Evolutionary conservation across 1,284 basidiomycete genomes (phyloP), one percentile per base, ranked within the genome.

Genomic region (Quambalaria eucalypti): DNA sequence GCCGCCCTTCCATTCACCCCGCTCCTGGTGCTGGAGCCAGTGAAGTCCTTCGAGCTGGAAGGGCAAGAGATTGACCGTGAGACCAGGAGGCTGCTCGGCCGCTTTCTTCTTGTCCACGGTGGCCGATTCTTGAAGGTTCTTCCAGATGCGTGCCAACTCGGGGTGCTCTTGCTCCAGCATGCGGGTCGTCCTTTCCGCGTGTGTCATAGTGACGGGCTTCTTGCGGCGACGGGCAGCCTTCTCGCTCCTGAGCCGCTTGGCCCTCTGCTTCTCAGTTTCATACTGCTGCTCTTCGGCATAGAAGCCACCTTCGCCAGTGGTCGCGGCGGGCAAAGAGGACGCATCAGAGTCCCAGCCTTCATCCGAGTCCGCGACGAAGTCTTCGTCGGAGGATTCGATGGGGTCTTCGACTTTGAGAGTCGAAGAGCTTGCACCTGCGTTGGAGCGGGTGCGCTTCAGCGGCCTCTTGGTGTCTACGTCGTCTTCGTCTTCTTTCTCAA

Each of bases 21-120:
- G 79, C 77, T 99, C 95, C 78, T 98, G 95, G 70, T 90, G 82
- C 61, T 85, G 84, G 87, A 99, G 92, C 95, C 95, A 99, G 73
- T 82, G 84, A 55, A 99, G 79, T 76, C 89, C 90, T 78, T 98
- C 95, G 59, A 84, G 84, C 76, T 98, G 93, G 77, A 84, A 84
- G 0, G 82, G 82, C n/a, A 84, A 72, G 1, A 84, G 74, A 46
- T 77, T 57, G 56, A 81, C 77, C 58, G 69, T 73, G 29, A 98
- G 79, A 8, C 85, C 85, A 1, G 78, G 78, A 2, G 95, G 92
- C 60, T 93, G 91, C 46, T 61, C 58, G 14, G 69, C 68, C 47
- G 61, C 51, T 5, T 46, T 38, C 31, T 33, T 25, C 8, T 39
- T 29, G 2, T 39, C 50, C 14, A 46, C 83, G 85, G 83, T 78